Percentiles rank a stretch among this genome's conserved stretches.
These are phyloP conservation scores for Sphagnurus paluster DNA, from an alignment of 1,284 basidiomycete genomes.

Conservation along the genomic window DNA sequence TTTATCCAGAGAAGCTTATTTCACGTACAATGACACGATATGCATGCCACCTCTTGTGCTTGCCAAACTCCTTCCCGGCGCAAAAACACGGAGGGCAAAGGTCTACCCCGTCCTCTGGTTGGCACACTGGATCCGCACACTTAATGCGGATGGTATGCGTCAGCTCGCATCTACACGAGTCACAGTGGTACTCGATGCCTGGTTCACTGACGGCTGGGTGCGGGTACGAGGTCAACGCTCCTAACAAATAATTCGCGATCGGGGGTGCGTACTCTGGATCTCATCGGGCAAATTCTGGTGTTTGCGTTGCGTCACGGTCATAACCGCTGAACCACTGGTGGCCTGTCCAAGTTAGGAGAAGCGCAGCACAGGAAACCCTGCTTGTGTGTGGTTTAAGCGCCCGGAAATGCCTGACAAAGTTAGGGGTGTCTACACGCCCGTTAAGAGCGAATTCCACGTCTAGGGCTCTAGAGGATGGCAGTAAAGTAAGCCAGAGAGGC, in stretches of 20 bases:
- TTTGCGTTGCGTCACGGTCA: conserved; percentile 80
- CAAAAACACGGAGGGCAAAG: conserved; percentile 92
- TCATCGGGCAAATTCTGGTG: conserved; percentile 72
- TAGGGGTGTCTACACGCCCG: conserved; percentile 11
- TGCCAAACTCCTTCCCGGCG: conserved; percentile 85
- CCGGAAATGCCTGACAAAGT: conserved; percentile 1
- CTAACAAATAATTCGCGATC: conserved; percentile 21
- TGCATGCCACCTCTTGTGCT: conserved; percentile 86
- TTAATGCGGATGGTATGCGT: conserved; percentile 92
- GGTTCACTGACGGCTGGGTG: conserved; percentile 76
- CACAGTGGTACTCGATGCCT: conserved; percentile 75
- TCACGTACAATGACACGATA: conserved; percentile 88
- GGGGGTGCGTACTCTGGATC: conserved; percentile 59
- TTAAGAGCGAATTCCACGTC: conserved; percentile 3
- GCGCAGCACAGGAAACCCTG: neutral
- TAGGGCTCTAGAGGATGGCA: too few relatives aligned
- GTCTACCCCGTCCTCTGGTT: conserved; percentile 78
- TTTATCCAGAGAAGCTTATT: conserved; percentile 15
- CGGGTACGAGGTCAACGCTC: conserved; percentile 17
- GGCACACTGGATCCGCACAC: conserved; percentile 82
- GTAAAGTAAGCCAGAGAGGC: neutral
- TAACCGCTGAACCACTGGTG: conserved; percentile 25
- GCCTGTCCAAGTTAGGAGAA: conserved; percentile 1
- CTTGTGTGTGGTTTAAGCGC: conserved; percentile 3
- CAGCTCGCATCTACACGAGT: conserved; percentile 70